Evolutionary conservation across 768 basidiomycete species (phyloP).

Genomic region (Tremella fuciformis): DNA sequence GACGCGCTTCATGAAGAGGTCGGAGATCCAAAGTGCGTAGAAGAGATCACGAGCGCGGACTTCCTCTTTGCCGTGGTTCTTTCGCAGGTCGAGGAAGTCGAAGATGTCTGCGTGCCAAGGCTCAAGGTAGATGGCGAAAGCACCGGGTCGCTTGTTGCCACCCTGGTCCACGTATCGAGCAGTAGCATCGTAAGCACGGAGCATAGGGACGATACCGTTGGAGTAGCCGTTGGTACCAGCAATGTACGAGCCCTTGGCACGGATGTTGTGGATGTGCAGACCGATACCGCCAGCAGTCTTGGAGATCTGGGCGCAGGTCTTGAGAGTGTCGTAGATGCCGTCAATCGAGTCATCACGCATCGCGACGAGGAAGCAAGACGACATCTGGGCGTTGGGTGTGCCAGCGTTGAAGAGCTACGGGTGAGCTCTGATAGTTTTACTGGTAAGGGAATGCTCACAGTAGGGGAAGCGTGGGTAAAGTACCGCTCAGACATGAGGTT

Average conservation of each 20-base stretch:
- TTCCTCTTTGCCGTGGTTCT: slow-evolving; percentile 99
- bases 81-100: slow-evolving; percentile 93
- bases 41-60: slow-evolving; percentile 93
- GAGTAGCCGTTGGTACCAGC: slow-evolving; percentile 99
- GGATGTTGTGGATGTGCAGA: slow-evolving; percentile 90
- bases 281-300: slow-evolving; percentile 99
- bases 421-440: slow-evolving; percentile 4
- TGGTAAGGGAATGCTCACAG: slow-evolving; percentile 28
- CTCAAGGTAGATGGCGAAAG: slow-evolving; percentile 95
- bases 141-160: slow-evolving; percentile 98
- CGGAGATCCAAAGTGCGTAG: slow-evolving; percentile 96
- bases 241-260: slow-evolving; percentile 90
- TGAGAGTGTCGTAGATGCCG: slow-evolving; percentile 97
- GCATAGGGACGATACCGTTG: slow-evolving; percentile 98
- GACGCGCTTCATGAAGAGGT: slow-evolving; percentile 98
- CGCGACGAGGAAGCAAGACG: slow-evolving; percentile 93
- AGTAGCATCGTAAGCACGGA: slow-evolving; percentile 94
- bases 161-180: slow-evolving; percentile 99
- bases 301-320: slow-evolving; percentile 97
- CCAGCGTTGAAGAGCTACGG: slow-evolving; percentile 85
- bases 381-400: slow-evolving; percentile 86
- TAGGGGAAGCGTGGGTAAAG: slow-evolving; percentile 97
- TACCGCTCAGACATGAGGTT: slow-evolving; percentile 96
- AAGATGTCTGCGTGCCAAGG: slow-evolving; percentile 98
- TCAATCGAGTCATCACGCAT: slow-evolving; percentile 99